These are phyloP conservation scores for Moniliophthora roreri DNA, from an alignment of 1,284 basidiomycete genomes.

Conservation along the genomic window DNA sequence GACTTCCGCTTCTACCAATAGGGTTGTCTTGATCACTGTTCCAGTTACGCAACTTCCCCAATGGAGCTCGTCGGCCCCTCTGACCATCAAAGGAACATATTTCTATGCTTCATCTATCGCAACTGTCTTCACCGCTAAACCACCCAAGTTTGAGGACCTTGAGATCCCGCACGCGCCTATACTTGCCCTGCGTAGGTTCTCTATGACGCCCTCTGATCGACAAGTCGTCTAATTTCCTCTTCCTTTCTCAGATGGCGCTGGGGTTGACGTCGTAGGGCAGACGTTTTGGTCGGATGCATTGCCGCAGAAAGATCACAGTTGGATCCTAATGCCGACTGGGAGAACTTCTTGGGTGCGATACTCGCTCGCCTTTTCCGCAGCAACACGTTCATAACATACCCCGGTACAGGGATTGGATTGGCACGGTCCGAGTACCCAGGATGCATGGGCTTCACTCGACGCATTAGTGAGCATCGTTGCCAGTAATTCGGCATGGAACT, in stretches of 20 bases:
- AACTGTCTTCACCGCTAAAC: slow-evolving; percentile 54
- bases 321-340: slow-evolving; percentile 75
- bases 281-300: slow-evolving; percentile 63
- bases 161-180: slow-evolving; percentile 45
- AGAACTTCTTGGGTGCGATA: slow-evolving; percentile 68
- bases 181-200: slow-evolving; percentile 66
- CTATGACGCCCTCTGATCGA: background rate
- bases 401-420: slow-evolving; percentile 88
- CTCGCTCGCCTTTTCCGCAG: background rate
- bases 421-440: slow-evolving; percentile 73
- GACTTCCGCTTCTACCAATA: slow-evolving; percentile 19
- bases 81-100: slow-evolving; percentile 55
- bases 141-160: slow-evolving; percentile 38
- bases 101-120: slow-evolving; percentile 56
- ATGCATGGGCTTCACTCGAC: slow-evolving; percentile 58
- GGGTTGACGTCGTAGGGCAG: slow-evolving; percentile 60
- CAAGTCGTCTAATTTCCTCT: slow-evolving; percentile 2
- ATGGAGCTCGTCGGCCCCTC: slow-evolving; percentile 34
- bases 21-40: slow-evolving; percentile 25
- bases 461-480: slow-evolving; percentile 51
- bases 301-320: slow-evolving; percentile 54
- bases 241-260: slow-evolving; percentile 76
- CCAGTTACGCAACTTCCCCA: slow-evolving; percentile 41
- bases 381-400: background rate
- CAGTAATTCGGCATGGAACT: slow-evolving; percentile 34